phyloP scores from a whole-genome alignment of 768 basidiomycete species.

The Amanita rubescens region DNA sequence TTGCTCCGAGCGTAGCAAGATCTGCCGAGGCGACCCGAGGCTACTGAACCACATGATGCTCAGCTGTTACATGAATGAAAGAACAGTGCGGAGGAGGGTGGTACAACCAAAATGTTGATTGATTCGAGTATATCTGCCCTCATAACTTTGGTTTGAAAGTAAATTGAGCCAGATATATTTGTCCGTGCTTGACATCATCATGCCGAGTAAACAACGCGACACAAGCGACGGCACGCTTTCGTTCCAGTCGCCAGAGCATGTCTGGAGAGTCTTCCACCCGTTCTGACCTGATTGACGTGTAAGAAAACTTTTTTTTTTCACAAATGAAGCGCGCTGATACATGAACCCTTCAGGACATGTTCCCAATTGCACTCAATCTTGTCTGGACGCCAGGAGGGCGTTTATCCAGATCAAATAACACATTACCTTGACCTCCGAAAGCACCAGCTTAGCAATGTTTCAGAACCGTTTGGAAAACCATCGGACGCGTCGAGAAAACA shows the following conservation, averaged over 20 bases:
- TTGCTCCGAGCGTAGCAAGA: too few relatives aligned
- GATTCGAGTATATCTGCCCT: too few relatives aligned
- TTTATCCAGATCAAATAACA: constrained; percentile 48
- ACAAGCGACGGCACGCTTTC: neutral
- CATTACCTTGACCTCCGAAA: constrained; percentile 53
- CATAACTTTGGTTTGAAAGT: too few relatives aligned
- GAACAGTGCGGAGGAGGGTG: too few relatives aligned
- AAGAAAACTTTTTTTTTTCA: too few relatives aligned
- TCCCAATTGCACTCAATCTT: constrained; percentile 48
- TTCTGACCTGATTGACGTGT: constrained; percentile 70
- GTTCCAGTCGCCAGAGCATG: constrained; percentile 24
- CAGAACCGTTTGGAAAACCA: constrained; percentile 64
- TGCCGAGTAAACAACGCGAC: neutral
- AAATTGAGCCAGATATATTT: too few relatives aligned
- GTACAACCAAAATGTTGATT: too few relatives aligned
- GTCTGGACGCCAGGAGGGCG: constrained; percentile 51
- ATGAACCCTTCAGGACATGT: constrained; percentile 40
- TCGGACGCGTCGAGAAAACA: constrained; percentile 58
- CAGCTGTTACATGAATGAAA: too few relatives aligned
- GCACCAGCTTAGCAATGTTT: constrained; percentile 46
- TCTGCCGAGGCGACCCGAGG: too few relatives aligned
- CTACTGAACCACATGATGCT: too few relatives aligned
- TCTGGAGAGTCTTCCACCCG: constrained; percentile 47
- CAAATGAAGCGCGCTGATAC: neutral
- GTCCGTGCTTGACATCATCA: neutral